phyloP scores from a whole-genome alignment of 2,329 filamentous ascomycete species.

The Dactylellina cionopaga region DNA sequence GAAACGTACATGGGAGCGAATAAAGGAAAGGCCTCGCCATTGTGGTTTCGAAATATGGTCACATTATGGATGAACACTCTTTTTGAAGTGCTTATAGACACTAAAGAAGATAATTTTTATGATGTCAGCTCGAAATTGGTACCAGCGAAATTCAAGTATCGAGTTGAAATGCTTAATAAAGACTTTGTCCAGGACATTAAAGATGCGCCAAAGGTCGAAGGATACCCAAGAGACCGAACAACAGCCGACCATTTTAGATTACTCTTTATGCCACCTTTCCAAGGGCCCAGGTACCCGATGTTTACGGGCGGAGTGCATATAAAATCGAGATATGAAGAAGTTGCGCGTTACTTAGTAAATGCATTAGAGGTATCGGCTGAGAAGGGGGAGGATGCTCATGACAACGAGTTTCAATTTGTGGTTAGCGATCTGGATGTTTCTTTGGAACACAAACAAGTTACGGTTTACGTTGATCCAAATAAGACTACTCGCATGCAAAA shows the following conservation, averaged over 20 bases:
- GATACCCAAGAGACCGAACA: background rate
- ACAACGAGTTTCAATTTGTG: slow-evolving; percentile 19
- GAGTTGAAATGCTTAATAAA: slow-evolving; percentile 24
- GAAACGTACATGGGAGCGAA: slow-evolving; percentile 1
- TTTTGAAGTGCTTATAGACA: background rate
- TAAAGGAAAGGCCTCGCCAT: slow-evolving; percentile 1
- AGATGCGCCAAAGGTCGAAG: background rate
- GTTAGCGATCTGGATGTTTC: slow-evolving; percentile 30
- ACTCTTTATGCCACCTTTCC: slow-evolving; percentile 15
- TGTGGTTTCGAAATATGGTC: slow-evolving; percentile 19
- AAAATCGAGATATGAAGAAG: slow-evolving; percentile 14
- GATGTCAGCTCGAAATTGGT: background rate
- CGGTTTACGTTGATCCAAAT: slow-evolving; percentile 29
- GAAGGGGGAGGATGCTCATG: background rate
- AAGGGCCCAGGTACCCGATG: slow-evolving; percentile 2
- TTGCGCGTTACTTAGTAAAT: slow-evolving; percentile 32
- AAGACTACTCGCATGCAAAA: slow-evolving; percentile 31
- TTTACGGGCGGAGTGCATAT: background rate
- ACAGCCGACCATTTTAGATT: slow-evolving; percentile 32
- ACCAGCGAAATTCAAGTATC: background rate
- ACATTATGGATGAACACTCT: slow-evolving; percentile 16
- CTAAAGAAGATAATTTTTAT: background rate
- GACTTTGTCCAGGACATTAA: slow-evolving; percentile 21
- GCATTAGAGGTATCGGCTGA: background rate
- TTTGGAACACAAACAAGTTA: slow-evolving; percentile 10